These are phyloP conservation scores for Teunomyces panamensis DNA, from an alignment of 805 yeast genomes.

Conservation along the genomic window DNA sequence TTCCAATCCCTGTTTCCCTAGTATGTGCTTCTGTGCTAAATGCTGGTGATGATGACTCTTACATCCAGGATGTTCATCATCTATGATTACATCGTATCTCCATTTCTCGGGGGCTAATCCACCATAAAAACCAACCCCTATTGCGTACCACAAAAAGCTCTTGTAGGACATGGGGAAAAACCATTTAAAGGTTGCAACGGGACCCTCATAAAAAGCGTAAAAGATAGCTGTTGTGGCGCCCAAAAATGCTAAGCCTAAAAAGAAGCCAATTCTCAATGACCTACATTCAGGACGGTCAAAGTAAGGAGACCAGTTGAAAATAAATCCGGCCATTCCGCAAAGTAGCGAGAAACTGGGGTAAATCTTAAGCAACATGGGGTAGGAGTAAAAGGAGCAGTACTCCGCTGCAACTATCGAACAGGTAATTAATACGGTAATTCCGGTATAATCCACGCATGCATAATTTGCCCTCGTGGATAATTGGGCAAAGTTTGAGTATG, in stretches of 20 bases:
- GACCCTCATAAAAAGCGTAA: conserved; percentile 54
- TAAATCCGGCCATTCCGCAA: conserved; percentile 70
- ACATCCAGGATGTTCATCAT: conserved; percentile 31
- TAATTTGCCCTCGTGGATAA: conserved; percentile 62
- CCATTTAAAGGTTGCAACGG: conserved; percentile 47
- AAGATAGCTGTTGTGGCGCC: conserved; percentile 68
- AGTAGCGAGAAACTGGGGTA: conserved; percentile 60
- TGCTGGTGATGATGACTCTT: background rate
- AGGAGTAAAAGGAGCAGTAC: conserved; percentile 68
- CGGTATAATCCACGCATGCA: conserved; percentile 94
- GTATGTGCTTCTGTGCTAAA: background rate
- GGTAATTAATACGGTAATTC: conserved; percentile 85
- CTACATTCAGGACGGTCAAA: conserved; percentile 88
- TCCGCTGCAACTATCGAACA: conserved; percentile 87
- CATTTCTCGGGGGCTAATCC: conserved; percentile 86
- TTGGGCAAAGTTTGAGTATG: conserved; percentile 75
- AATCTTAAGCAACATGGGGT: conserved; percentile 44
- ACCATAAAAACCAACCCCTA: conserved; percentile 87
- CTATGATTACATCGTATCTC: conserved; percentile 64
- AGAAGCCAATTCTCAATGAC: conserved; percentile 74
- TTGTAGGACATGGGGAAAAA: conserved; percentile 66
- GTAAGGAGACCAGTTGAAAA: conserved; percentile 86
- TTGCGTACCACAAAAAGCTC: conserved; percentile 69
- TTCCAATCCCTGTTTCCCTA: conserved; percentile 4
- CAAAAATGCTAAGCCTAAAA: conserved; percentile 69